Evolutionary conservation across 2,329 filamentous ascomycete species (phyloP).

Genomic region (Thelonectria discophora): DNA sequence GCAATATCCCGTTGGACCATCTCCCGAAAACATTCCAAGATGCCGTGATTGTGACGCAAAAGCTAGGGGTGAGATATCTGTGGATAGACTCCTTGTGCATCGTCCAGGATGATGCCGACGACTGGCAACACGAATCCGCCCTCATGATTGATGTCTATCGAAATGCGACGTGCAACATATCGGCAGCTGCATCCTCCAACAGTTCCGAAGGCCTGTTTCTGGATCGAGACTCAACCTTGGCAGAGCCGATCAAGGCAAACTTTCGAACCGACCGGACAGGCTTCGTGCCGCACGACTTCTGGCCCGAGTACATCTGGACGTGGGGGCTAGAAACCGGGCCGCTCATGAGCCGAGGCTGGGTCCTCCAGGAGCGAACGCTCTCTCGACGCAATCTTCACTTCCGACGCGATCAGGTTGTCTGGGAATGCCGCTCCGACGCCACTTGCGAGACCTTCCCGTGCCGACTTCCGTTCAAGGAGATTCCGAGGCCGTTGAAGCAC

Average conservation of each 20-base stretch:
- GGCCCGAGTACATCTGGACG: constrained; percentile 1
- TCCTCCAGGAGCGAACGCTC: background rate
- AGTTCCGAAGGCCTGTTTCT: background rate
- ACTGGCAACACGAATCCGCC: constrained; percentile 18
- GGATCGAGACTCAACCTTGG: background rate
- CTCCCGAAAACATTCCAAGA: constrained; percentile 4
- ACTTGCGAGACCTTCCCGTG: constrained; percentile 1
- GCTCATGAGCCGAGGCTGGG: constrained; percentile 6
- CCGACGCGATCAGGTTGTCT: constrained; percentile 2
- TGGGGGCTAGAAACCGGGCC: background rate
- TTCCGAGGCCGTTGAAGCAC: background rate
- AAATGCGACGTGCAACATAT: constrained; percentile 1
- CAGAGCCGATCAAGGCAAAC: background rate
- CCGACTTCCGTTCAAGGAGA: background rate
- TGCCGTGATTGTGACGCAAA: background rate
- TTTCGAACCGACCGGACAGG: background rate
- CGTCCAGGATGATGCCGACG: constrained; percentile 6
- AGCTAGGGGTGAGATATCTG: background rate
- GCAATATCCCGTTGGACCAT: background rate
- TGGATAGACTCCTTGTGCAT: constrained; percentile 15
- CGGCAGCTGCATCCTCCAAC: background rate
- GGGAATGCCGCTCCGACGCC: background rate
- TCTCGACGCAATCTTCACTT: constrained; percentile 8
- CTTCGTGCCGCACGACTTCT: constrained; percentile 3
- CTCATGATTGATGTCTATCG: constrained; percentile 26